These are phyloP conservation scores for Trichoderma cornu-damae DNA, from an alignment of 2,329 filamentous ascomycete species.

Conservation along the genomic window DNA sequence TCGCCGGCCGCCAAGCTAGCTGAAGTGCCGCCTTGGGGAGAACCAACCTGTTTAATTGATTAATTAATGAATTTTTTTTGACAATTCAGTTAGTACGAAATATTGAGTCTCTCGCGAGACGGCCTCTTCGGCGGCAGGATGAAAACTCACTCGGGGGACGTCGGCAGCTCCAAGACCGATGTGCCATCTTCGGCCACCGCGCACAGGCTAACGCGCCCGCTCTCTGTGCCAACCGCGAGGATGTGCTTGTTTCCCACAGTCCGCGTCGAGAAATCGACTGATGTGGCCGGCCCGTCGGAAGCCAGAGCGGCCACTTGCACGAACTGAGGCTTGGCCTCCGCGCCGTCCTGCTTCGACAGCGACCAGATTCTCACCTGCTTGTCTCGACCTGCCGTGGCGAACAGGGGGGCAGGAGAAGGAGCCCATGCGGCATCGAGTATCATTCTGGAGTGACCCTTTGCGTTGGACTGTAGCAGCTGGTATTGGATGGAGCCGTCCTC, in stretches of 20 bases:
- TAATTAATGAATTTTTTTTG: conserved; percentile 21
- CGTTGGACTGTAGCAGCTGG: conserved; percentile 57
- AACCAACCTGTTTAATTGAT: conserved; percentile 25
- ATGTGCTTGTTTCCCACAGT: conserved; percentile 31
- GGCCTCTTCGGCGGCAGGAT: too few relatives aligned
- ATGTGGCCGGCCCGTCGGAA: conserved; percentile 59
- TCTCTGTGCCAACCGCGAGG: conserved; percentile 55
- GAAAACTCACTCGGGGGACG: conserved; percentile 38
- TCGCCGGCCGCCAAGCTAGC: conserved; percentile 61
- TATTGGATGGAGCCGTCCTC: conserved; percentile 43
- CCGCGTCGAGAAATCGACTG: conserved; percentile 58
- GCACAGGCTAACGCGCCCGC: conserved; percentile 44
- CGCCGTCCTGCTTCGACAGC: conserved; percentile 27
- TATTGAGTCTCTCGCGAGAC: too few relatives aligned
- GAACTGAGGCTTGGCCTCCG: conserved; percentile 39
- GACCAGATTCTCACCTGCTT: conserved; percentile 74
- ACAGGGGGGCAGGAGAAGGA: conserved; percentile 51
- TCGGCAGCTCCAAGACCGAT: conserved; percentile 33
- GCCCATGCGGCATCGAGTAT: conserved; percentile 86
- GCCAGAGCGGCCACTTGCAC: conserved; percentile 49
- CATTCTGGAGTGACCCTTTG: conserved; percentile 88
- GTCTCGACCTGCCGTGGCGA: conserved; percentile 87
- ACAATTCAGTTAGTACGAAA: too few relatives aligned
- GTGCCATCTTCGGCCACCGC: conserved; percentile 38
- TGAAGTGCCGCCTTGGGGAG: conserved; percentile 62